Conservation (phyloP, 257 asterid species). For the Anisodus tanguticus region DNA sequence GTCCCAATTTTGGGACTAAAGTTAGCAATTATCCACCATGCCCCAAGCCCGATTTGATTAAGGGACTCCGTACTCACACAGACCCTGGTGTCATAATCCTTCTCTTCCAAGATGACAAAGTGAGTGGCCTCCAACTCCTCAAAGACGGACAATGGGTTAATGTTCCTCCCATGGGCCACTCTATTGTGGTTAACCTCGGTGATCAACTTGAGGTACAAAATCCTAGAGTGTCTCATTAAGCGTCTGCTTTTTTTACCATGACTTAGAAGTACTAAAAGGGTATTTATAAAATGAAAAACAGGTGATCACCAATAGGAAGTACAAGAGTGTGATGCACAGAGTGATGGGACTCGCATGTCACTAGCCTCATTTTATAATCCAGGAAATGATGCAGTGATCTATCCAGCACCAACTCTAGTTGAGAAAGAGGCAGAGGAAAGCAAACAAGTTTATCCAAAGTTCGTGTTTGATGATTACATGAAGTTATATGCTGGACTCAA, state of each 20-base stretch:
- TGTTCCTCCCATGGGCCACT: too few relatives aligned
- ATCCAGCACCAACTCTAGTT: constrained; percentile 29
- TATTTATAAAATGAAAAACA: not conserved
- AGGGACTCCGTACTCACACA: too few relatives aligned
- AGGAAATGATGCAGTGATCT: constrained; percentile 39
- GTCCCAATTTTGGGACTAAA: too few relatives aligned
- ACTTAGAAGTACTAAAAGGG: not conserved
- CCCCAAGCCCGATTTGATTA: too few relatives aligned
- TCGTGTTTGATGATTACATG: constrained; percentile 36
- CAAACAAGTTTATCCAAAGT: constrained; percentile 31
- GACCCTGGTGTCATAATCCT: too few relatives aligned
- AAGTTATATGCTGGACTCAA: constrained; percentile 36
- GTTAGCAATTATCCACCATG: too few relatives aligned
- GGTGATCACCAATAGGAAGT: constrained; percentile 41
- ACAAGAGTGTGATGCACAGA: constrained; percentile 38
- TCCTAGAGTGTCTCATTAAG: too few relatives aligned
- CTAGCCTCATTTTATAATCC: constrained; percentile 38
- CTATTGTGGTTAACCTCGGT: too few relatives aligned
- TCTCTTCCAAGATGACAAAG: too few relatives aligned
- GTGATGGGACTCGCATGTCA: constrained; percentile 38
- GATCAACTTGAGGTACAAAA: too few relatives aligned
- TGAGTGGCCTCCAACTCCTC: too few relatives aligned
- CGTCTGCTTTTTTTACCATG: not conserved
- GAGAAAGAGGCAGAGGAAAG: constrained; percentile 24
- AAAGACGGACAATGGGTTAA: too few relatives aligned